phyloP scores from a whole-genome alignment of 495 filamentous ascomycete genomes.

The Articulospora tetracladia region DNA sequence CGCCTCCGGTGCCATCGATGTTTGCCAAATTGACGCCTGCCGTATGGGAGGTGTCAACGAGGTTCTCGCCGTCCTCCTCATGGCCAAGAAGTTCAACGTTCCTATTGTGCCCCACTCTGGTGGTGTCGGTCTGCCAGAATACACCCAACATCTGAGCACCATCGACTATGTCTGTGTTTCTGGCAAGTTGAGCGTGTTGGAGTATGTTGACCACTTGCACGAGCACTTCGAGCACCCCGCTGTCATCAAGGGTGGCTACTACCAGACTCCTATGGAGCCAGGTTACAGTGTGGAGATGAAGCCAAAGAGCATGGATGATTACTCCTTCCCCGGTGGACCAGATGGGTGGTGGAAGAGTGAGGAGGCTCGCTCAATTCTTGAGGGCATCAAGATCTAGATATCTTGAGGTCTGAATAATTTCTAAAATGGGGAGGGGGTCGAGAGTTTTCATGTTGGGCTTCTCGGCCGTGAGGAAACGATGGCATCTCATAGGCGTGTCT shows the following conservation, averaged over 20 bases:
- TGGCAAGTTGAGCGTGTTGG: slow-evolving; percentile 75
- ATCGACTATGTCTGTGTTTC: slow-evolving; percentile 91
- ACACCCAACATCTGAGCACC: slow-evolving; percentile 89
- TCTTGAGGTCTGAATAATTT: background rate
- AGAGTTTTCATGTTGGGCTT: slow-evolving; percentile 17
- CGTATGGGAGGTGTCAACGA: slow-evolving; percentile 90
- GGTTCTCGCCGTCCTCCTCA: slow-evolving; percentile 82
- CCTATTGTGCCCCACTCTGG: slow-evolving; percentile 88
- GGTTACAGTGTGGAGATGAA: slow-evolving; percentile 95
- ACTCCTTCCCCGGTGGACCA: slow-evolving; percentile 67
- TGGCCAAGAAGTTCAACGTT: slow-evolving; percentile 81
- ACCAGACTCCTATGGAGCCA: slow-evolving; percentile 75
- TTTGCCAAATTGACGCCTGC: slow-evolving; percentile 91
- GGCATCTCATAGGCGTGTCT: slow-evolving; percentile 7
- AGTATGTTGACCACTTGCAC: slow-evolving; percentile 92
- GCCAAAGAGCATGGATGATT: slow-evolving; percentile 77
- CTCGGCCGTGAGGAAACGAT: slow-evolving; percentile 11
- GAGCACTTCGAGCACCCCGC: slow-evolving; percentile 87
- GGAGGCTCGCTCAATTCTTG: slow-evolving; percentile 63
- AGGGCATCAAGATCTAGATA: slow-evolving; percentile 46
- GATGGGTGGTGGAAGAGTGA: slow-evolving; percentile 82
- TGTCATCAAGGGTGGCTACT: slow-evolving; percentile 79
- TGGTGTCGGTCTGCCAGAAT: slow-evolving; percentile 88
- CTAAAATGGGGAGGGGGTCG: background rate
- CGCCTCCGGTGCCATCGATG: slow-evolving; percentile 71